Evolutionary conservation across 2,329 filamentous ascomycete species (phyloP).

Genomic region (Celoporthe dispersa): DNA sequence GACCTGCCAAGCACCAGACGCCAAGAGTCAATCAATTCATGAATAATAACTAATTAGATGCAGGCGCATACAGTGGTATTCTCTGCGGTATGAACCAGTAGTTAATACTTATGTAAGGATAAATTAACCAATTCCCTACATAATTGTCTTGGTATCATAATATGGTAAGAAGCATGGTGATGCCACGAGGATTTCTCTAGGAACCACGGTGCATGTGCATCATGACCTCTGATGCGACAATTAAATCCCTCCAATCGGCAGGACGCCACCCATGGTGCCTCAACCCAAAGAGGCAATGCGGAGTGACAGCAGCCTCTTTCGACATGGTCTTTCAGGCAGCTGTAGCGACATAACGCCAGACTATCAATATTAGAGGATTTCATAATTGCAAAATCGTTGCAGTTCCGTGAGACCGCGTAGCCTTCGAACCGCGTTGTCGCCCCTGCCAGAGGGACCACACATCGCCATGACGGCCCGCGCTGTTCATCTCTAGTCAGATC

Average conservation of each 20-base stretch:
- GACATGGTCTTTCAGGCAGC: background rate
- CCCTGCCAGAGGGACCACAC: background rate
- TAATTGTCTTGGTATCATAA: background rate
- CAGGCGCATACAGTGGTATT: too few species aligned
- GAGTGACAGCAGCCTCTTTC: background rate
- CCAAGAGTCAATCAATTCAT: too few species aligned
- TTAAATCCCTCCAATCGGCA: conserved; percentile 19
- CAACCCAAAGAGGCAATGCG: background rate
- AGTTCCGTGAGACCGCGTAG: background rate
- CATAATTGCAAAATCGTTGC: background rate
- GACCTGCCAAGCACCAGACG: too few species aligned
- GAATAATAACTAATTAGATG: too few species aligned
- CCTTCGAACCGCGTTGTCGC: background rate
- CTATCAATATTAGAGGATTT: background rate
- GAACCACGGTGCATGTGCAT: background rate
- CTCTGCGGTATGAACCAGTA: too few species aligned
- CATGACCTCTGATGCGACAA: background rate
- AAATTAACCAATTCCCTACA: too few species aligned
- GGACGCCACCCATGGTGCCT: background rate
- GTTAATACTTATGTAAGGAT: too few species aligned
- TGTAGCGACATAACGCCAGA: background rate
- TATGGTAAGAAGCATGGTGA: too few species aligned
- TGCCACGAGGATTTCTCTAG: too few species aligned
- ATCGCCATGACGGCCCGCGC: conserved; percentile 15
- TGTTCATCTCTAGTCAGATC: background rate